These are phyloP conservation scores for Musa balbisiana DNA, from an alignment of 202 grass and related monocot species.

Conservation along the genomic window DNA sequence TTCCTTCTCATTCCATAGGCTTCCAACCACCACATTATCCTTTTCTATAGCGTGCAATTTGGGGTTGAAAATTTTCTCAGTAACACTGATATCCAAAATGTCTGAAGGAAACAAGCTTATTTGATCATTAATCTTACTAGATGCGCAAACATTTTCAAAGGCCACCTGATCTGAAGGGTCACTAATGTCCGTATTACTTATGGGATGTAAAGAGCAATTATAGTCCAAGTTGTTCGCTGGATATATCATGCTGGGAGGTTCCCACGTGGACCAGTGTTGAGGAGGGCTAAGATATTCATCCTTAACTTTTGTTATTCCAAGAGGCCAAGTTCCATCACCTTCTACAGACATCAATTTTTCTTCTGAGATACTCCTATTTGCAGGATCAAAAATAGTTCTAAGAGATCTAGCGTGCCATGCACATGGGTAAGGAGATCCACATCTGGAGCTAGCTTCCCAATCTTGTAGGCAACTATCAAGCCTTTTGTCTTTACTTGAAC, in stretches of 20 bases:
- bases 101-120: slow-evolving; percentile 24
- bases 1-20: slow-evolving; percentile 26
- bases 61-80: slow-evolving; percentile 19
- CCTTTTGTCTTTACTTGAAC: slow-evolving; percentile 27
- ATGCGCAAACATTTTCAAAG: slow-evolving; percentile 33
- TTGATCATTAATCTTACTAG: slow-evolving; percentile 32
- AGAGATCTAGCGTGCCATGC: slow-evolving; percentile 20
- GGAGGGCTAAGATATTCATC: slow-evolving; percentile 26
- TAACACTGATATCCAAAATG: slow-evolving; percentile 35
- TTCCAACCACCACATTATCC: slow-evolving; percentile 20
- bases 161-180: slow-evolving; percentile 26
- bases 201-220: slow-evolving; percentile 20
- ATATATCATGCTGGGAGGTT: slow-evolving; percentile 28
- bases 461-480: slow-evolving; percentile 28
- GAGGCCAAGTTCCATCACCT: slow-evolving; percentile 23
- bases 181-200: slow-evolving; percentile 23
- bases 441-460: slow-evolving; percentile 22
- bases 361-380: slow-evolving; percentile 23
- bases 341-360: slow-evolving; percentile 23
- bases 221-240: slow-evolving; percentile 29
- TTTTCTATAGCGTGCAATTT: slow-evolving; percentile 25
- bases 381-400: slow-evolving; percentile 18
- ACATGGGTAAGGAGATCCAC: slow-evolving; percentile 35
- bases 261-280: slow-evolving; percentile 29
- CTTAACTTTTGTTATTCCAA: slow-evolving; percentile 23